Evolutionary conservation across 805 yeast species (phyloP), one percentile per base, ranked within the genome.

Genomic region (Nakazawaea ambrosiae): DNA sequence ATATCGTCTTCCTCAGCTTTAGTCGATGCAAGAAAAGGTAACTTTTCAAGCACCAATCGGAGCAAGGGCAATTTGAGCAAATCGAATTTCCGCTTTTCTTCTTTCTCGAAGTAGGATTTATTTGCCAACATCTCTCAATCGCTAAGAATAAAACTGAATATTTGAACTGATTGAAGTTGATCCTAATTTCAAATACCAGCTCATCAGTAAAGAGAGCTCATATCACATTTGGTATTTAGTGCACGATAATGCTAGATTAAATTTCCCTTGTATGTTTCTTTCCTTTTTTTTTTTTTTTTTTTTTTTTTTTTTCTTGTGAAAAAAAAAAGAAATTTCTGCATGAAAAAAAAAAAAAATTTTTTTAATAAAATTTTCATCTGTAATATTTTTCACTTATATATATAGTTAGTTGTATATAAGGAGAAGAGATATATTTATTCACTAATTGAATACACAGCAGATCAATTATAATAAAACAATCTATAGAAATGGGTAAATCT

Each of bases 401-500:
- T 26, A 12, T 9, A 15, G 28, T 6, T 6, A 26, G 7, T 9
- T 29, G 18, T 16, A 6, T 22, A 32, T 10, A 14, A 15, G 15
- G 29, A 29, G 20, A 24, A 29, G 18, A 20, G 16, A 29, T 28
- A 27, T 28, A 23, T 28, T 22, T 8, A 22, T 8, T 22, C 25
- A 22, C 8, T 22, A 22, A 22, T 22, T 22, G 25, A 22, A 22
- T 22, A 8, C n/a, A n/a, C n/a, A n/a, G n/a, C n/a, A n/a, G n/a
- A n/a, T n/a, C n/a, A n/a, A n/a, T n/a, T n/a, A n/a, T n/a, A n/a
- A n/a, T n/a, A n/a, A n/a, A n/a, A n/a, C n/a, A n/a, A n/a, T n/a
- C n/a, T n/a, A 27, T n/a, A 7, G 32, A 17, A 26, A 55, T 55
- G 58, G 57, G 51, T 42, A 55, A 55, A 36, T 45, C 56, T 28